A percentile compares a stretch with the other conserved stretches of the same genome.
These are phyloP conservation scores for Podospora tetraspora DNA, from an alignment of 495 filamentous ascomycete genomes.

Conservation along the genomic window DNA sequence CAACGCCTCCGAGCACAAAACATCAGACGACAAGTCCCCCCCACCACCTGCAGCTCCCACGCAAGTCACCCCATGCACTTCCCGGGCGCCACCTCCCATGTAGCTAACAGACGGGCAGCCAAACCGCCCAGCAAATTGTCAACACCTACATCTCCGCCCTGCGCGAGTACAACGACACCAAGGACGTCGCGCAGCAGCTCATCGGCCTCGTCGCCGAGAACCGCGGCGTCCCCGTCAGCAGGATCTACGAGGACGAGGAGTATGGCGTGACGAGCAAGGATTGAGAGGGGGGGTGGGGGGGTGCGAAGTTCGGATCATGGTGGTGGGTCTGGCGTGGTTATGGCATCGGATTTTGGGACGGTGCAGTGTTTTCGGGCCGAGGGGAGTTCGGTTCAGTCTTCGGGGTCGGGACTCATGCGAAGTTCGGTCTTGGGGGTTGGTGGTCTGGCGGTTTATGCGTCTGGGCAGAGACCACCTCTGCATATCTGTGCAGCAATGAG, in stretches of 20 bases:
- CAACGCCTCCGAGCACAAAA: background rate
- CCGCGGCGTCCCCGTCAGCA: slow-evolving; percentile 54
- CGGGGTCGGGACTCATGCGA: background rate
- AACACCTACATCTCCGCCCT: slow-evolving; percentile 61
- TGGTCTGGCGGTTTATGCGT: background rate
- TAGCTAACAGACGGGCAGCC: background rate
- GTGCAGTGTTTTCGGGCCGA: background rate
- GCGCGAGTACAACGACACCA: slow-evolving; percentile 73
- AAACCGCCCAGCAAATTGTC: slow-evolving; percentile 32
- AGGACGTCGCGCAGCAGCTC: slow-evolving; percentile 64
- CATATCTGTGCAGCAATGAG: background rate
- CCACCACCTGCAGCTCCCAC: background rate
- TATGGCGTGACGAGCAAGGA: background rate
- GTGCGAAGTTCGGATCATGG: too few relatives aligned
- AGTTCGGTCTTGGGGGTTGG: background rate
- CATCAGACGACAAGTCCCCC: background rate
- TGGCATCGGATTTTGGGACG: background rate
- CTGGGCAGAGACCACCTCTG: background rate
- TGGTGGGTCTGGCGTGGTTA: background rate
- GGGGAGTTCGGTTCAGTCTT: background rate
- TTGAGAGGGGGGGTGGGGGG: background rate
- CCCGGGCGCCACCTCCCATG: background rate
- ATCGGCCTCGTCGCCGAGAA: slow-evolving; percentile 69
- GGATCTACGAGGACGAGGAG: slow-evolving; percentile 32
- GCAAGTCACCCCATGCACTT: background rate